Base-by-base conservation (phyloP, 2,329 filamentous ascomycete genomes). In the Epichloe gansuensis region DNA sequence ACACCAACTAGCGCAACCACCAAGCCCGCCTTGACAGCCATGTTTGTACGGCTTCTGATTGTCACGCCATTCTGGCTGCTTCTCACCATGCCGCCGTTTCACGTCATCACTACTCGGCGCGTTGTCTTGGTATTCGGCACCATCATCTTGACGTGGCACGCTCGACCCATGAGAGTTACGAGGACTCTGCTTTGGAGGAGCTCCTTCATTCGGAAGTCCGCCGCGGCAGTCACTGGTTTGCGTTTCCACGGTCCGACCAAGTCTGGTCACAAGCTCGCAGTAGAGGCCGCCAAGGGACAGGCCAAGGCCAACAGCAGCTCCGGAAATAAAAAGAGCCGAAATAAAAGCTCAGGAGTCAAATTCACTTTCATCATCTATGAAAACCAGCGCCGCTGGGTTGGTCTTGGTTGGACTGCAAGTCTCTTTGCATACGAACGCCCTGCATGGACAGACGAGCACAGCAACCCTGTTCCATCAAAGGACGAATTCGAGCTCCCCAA, bases 361-460 rank as follows among this genome's bases (percentile, higher is more conserved):
- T 98, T 98, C 63, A 98, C 93, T 0, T 98, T 98, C 57, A 91
- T 93, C 47, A 77, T 98, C 2, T 97, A 91, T 63, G 93, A 98
- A 67, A 98, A 98, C 61, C 93, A 98, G 68, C 81, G 93, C 43
- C 81, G 93, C 50, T 98, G 93, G 93, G 73, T 98, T 4, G 91
- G 91, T 1, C 78, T 98, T 12, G 93, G 93, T 0, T 98, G 93
- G 91, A 97, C 93, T 0, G 85, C 85, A 2, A 94, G 85, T 41
- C 74, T 98, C 56, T 89, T 98, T 58, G 83, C 90, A 0, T 94
- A 96, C 62, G 93, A 98, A 65, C 79, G 93, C 43, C 79, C 85
- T 1, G 78, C 91, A 0, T 98, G 93, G 91, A 96, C 93, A 0
- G 93, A 98, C 66, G 93, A 98, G 68, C 90, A 96, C 65, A 80